Evolutionary conservation across 345 rosid genomes (phyloP).

Genomic region (Eucalyptus fibrosa): DNA sequence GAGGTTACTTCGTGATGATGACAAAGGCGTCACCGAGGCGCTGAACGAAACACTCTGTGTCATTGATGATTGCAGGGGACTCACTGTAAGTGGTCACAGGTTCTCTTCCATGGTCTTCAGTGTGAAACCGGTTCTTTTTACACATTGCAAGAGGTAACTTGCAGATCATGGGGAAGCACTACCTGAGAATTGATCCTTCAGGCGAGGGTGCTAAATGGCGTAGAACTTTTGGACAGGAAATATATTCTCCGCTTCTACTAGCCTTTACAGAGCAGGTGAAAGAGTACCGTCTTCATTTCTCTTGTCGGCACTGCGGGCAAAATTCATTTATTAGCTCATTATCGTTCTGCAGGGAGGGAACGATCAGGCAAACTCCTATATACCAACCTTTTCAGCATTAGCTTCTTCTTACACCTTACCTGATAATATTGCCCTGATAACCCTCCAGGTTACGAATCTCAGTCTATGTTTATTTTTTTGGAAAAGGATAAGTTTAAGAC

Average conservation of each 20-base stretch:
- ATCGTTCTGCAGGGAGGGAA: constrained; percentile 38
- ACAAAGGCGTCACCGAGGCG: constrained; percentile 68
- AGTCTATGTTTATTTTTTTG: not conserved
- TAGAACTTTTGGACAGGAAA: constrained; percentile 78
- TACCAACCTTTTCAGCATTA: constrained; percentile 54
- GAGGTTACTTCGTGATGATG: constrained; percentile 87
- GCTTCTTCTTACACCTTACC: constrained; percentile 75
- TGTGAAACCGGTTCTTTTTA: not conserved
- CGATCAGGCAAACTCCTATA: constrained; percentile 36
- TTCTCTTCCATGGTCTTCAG: not conserved
- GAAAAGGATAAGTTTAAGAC: not conserved
- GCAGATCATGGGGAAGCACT: constrained; percentile 87
- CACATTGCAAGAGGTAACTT: not conserved
- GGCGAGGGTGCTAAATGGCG: constrained; percentile 96
- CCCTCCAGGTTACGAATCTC: constrained; percentile 53
- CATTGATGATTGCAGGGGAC: constrained; percentile 51
- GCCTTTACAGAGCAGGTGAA: constrained; percentile 69
- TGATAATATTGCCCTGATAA: constrained; percentile 61
- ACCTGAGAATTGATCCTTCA: constrained; percentile 61
- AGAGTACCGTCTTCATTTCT: not conserved
- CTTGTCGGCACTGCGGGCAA: not conserved
- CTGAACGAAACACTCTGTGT: constrained; percentile 84
- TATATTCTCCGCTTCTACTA: constrained; percentile 80
- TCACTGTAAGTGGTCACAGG: constrained; percentile 35
- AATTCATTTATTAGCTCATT: not conserved